Evolutionary conservation across 2,329 filamentous ascomycete genomes (phyloP), one percentile per base, ranked within the genome.

Genomic region (Fusarium sp.): DNA sequence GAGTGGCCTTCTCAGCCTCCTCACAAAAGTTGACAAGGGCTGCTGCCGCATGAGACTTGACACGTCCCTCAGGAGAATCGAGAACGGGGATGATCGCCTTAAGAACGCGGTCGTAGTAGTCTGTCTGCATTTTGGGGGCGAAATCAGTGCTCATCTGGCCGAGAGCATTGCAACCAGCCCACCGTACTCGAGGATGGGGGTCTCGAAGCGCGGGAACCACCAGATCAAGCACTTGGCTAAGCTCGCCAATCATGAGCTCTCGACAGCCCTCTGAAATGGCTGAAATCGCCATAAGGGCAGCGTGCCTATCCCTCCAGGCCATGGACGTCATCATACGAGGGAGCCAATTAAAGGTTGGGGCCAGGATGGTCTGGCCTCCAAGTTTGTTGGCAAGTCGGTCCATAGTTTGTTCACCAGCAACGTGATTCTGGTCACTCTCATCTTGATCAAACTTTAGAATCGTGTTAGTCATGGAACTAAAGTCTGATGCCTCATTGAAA

Each of bases 141-240:
- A 99, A 99, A 73, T 99, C 95, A 29, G 95, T 99, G 79, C 94
- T 98, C 95, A 99, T 99, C 77, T 99, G 95, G 25, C 95, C 95
- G n/a, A 99, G 84, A 37, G 95, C 95, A 73, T 99, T 98, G 81
- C 95, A 99, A 31, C 93, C 95, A 48, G 95, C 95, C 88, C 96
- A 99, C 70, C 94, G 89, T 51, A 99, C 95, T 72, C 95, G 91
- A 36, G 95, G 91, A 73, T 99, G 95, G 35, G 90, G 85, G 72
- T 99, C 94, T 69, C 89, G 88, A 32, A 99, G 83, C 32, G 94
- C 91, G 14, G 95, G 95, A 45, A 97, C 87, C n/a, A 99, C 94
- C 52, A 99, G 84, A 64, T 96, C 92, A 43, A 99, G 83, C 19
- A 99, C 94, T 73, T 97, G 93, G 75, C 93, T 92, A 4, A 99